Evolutionary conservation across 352 stramenopile genomes (phyloP).

Genomic region (Blastocystis sp.): DNA sequence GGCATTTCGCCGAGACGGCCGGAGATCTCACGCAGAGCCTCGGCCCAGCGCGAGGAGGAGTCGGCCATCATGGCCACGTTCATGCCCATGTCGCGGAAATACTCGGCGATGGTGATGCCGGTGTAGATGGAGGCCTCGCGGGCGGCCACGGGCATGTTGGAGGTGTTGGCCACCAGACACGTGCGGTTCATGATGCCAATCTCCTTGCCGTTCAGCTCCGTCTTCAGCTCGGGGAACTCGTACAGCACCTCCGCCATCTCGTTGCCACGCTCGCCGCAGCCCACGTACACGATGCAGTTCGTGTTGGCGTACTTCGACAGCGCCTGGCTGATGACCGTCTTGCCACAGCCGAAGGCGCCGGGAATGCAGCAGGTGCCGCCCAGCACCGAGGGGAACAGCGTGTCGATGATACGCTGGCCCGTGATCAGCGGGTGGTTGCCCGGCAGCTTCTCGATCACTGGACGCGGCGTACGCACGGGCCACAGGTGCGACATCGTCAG

Average conservation of each 20-base stretch:
- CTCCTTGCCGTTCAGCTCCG: constrained; percentile 89
- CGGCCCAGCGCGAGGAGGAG: constrained; percentile 95
- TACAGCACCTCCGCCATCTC: constrained; percentile 84
- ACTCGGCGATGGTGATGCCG: constrained; percentile 91
- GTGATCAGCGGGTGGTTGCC: constrained; percentile 92
- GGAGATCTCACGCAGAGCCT: constrained; percentile 97
- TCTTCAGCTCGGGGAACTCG: constrained; percentile 62
- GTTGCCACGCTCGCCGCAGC: constrained; percentile 95
- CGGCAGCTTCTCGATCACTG: constrained; percentile 91
- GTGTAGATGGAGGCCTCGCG: constrained; percentile 99
- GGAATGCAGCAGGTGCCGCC: constrained; percentile 94
- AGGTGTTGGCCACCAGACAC: constrained; percentile 97
- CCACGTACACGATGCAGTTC: constrained; percentile 95
- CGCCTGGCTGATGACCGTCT: constrained; percentile 85
- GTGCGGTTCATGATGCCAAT: constrained; percentile 99
- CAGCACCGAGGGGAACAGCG: constrained; percentile 93
- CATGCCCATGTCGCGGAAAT: constrained; percentile 95
- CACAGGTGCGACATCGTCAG: constrained; percentile 92
- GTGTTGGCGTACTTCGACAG: constrained; percentile 98
- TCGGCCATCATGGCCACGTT: constrained; percentile 99
- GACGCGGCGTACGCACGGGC: constrained; percentile 85
- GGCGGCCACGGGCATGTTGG: constrained; percentile 98
- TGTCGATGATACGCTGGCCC: constrained; percentile 94
- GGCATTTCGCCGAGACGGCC: constrained; percentile 98
- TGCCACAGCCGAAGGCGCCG: constrained; percentile 75